These are phyloP conservation scores for Mercurialis annua DNA, from an alignment of 345 rosid genomes.

Conservation along the genomic window DNA sequence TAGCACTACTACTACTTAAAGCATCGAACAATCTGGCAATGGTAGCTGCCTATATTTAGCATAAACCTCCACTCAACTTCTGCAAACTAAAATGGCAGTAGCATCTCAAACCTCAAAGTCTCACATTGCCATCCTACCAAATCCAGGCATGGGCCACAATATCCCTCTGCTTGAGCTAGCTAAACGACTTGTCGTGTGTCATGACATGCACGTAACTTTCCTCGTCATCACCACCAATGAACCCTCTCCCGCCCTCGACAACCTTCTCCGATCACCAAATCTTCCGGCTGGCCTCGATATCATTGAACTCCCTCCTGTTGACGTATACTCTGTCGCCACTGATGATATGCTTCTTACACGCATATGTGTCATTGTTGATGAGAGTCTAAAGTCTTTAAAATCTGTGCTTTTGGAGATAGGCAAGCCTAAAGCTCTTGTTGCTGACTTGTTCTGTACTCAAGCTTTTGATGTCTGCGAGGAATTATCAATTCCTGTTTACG, in stretches of 20 bases:
- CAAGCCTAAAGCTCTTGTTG: slow-evolving; percentile 9
- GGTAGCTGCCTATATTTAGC: too few species aligned
- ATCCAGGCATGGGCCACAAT: slow-evolving; percentile 26
- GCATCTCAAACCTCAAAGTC: slow-evolving; percentile 5
- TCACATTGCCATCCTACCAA: slow-evolving; percentile 22
- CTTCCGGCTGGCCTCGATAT: slow-evolving; percentile 17
- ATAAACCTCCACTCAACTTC: background rate
- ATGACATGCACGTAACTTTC: slow-evolving; percentile 21
- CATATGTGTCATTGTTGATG: slow-evolving; percentile 16
- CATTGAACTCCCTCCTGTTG: slow-evolving; percentile 21
- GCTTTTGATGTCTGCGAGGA: slow-evolving; percentile 18
- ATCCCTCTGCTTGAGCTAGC: slow-evolving; percentile 24
- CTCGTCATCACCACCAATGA: slow-evolving; percentile 23
- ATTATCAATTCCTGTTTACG: slow-evolving; percentile 19
- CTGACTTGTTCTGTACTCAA: slow-evolving; percentile 20
- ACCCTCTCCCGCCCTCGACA: slow-evolving; percentile 6
- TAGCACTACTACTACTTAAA: too few species aligned
- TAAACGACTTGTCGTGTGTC: slow-evolving; percentile 20
- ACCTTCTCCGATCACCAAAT: slow-evolving; percentile 16
- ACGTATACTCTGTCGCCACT: slow-evolving; percentile 4
- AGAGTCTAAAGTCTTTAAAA: slow-evolving; percentile 17
- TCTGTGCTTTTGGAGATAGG: slow-evolving; percentile 13
- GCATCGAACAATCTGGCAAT: too few species aligned
- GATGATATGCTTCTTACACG: slow-evolving; percentile 12
- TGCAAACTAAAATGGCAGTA: background rate